Base-by-base conservation (phyloP, 306 rosid genomes). In the Glycine soja region DNA sequence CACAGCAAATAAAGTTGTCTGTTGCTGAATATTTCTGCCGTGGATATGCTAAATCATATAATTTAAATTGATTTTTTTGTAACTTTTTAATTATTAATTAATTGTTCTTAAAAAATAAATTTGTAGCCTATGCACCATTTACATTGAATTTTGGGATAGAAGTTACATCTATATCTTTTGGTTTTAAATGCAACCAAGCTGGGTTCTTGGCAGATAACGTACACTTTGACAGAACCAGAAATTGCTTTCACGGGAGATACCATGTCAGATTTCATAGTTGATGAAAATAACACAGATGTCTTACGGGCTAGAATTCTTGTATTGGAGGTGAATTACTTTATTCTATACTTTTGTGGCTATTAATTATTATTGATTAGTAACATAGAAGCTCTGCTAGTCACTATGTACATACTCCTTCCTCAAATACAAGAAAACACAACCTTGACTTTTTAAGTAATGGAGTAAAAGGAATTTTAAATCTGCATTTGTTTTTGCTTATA, bases 221-320 rank as follows among this genome's bases (percentile, higher is more conserved):
- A 93, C 86, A 93, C 96, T 59, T 51, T 87, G 81, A 80, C 86
- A 72, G 93, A 91, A 67, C 99, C 98, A 45, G 91, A 88, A 87
- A 73, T 95, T 72, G 99, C 99, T 80, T 95, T 95, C 92, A 93
- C 98, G 0, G 98, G 99, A 63, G 99, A 93, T 84, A 93, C 99
- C 80, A 95, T 71, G 14, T 82, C 90, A 11, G 98, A 93, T 73
- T 93, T 91, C 85, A 90, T 93, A 66, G 63, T 84, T 64, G 94
- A 93, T 75, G 78, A 84, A 81, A 82, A 56, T 70, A 95, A 95
- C 79, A 46, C 72, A 10, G 99, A 95, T 81, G 92, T 83, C 69
- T 84, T 93, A 88, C 88, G 81, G 80, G 94, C 99, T 14, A 95
- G 78, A 85, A 65, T 95, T 82, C 97, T 95, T 77, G 93, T 95